Conservation (phyloP, 2,329 filamentous ascomycete species). For the Neocucurbitaria cava region DNA sequence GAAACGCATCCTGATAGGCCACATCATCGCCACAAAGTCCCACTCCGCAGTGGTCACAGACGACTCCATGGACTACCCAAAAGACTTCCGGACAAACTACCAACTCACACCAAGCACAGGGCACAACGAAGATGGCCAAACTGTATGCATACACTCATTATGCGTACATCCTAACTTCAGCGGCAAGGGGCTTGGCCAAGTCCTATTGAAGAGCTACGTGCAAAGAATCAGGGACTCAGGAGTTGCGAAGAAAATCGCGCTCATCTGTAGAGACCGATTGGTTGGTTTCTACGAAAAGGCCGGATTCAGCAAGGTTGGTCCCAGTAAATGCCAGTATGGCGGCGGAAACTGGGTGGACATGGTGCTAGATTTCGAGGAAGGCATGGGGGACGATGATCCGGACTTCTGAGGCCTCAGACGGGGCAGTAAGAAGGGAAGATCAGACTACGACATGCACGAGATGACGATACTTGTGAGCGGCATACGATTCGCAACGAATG, state of each 20-base stretch:
- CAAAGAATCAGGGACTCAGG: conserved; percentile 75
- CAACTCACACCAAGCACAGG: conserved; percentile 57
- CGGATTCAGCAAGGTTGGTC: conserved; percentile 73
- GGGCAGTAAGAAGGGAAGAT: no score
- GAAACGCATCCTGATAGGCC: conserved; percentile 73
- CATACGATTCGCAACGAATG: no score
- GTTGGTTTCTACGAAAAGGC: conserved; percentile 77
- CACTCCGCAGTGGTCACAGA: conserved; percentile 71
- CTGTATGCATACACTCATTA: conserved; percentile 82
- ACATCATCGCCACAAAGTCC: conserved; percentile 78
- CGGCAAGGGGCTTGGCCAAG: conserved; percentile 73
- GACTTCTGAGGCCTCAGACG: no score
- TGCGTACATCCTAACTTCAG: conserved; percentile 80
- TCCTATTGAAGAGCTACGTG: conserved; percentile 77
- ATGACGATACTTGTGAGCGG: no score
- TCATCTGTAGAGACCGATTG: conserved; percentile 78
- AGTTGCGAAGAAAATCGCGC: conserved; percentile 73
- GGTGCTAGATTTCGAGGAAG: conserved; percentile 58
- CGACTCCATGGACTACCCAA: conserved; percentile 75
- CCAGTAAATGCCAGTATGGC: conserved; percentile 74
- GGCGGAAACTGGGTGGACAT: conserved; percentile 85
- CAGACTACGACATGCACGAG: no score
- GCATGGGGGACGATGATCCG: conserved; percentile 15
- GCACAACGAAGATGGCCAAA: conserved; percentile 75
- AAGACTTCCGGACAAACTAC: conserved; percentile 65